Percentiles rank a stretch among this genome's conserved stretches.
Evolutionary conservation across 225 moss, liverwort and hornwort genomes (phyloP).

Genomic region (Lunularia cruciata): DNA sequence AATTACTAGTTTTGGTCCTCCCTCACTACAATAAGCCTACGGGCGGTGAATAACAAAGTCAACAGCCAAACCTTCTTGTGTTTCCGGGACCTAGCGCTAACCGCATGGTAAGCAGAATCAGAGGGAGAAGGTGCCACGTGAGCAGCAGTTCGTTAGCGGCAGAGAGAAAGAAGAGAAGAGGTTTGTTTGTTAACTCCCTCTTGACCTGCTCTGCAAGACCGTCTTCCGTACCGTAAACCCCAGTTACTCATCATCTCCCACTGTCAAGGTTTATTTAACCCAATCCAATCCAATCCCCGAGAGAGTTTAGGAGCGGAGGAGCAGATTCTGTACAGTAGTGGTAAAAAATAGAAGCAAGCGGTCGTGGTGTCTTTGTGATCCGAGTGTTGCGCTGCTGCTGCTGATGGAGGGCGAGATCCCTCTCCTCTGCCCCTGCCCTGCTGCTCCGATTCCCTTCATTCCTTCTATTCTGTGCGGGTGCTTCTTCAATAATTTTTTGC

Average conservation of each 20-base stretch:
- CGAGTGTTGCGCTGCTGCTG: not conserved
- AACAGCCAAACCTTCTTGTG: not conserved
- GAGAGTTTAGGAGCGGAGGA: too few species aligned
- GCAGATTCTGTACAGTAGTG: not conserved
- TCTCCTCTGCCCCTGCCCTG: not conserved
- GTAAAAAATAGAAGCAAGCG: not conserved
- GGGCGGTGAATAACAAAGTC: too few species aligned
- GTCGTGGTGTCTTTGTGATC: not conserved
- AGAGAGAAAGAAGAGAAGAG: not conserved
- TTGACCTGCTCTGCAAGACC: not conserved
- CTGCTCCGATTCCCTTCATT: not conserved
- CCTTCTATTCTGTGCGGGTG: not conserved
- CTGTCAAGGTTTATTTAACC: too few species aligned
- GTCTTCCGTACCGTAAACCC: too few species aligned
- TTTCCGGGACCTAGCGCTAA: not conserved
- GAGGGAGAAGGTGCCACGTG: not conserved
- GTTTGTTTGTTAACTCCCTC: not conserved
- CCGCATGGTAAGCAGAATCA: not conserved
- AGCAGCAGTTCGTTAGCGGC: conserved; percentile 20
- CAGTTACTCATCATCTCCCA: too few species aligned
- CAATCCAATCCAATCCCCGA: too few species aligned
- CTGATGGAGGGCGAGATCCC: not conserved
- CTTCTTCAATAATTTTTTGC: not conserved
- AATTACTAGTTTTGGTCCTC: too few species aligned
- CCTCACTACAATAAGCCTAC: too few species aligned